Evolutionary conservation across 768 basidiomycete species (phyloP).

Genomic region (Tephrocybe rancida): DNA sequence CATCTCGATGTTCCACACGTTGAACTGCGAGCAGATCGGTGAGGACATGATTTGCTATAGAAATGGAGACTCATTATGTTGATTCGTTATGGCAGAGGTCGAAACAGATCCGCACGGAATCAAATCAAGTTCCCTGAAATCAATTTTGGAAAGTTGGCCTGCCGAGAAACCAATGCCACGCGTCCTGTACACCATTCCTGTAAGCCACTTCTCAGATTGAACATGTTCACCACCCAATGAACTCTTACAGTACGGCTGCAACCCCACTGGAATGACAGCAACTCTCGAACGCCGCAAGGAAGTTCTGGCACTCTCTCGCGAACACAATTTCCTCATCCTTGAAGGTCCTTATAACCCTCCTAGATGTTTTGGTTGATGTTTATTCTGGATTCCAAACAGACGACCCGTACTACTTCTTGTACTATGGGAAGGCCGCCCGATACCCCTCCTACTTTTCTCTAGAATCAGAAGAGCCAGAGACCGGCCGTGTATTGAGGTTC

Average conservation of each 20-base stretch:
- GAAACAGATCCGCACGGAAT: conserved; percentile 74
- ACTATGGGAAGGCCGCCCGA: conserved; percentile 64
- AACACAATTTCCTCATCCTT: conserved; percentile 77
- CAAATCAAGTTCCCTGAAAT: conserved; percentile 52
- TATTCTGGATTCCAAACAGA: conserved; percentile 39
- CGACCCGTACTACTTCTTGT: conserved; percentile 76
- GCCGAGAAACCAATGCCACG: conserved; percentile 66
- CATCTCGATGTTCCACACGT: conserved; percentile 55
- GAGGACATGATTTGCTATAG: background rate
- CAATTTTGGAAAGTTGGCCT: conserved; percentile 73
- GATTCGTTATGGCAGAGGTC: conserved; percentile 52
- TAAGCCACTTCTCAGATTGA: conserved; percentile 31
- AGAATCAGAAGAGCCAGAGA: conserved; percentile 61
- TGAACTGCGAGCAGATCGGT: conserved; percentile 62
- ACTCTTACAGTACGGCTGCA: conserved; percentile 68
- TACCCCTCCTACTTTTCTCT: conserved; percentile 80
- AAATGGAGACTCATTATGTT: background rate
- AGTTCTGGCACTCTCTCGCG: conserved; percentile 65
- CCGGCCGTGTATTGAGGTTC: conserved; percentile 80
- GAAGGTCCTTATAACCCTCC: conserved; percentile 56
- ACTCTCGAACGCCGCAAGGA: conserved; percentile 65
- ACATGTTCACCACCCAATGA: background rate
- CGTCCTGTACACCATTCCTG: conserved; percentile 77
- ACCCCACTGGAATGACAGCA: conserved; percentile 81
- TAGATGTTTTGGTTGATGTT: background rate